Evolutionary conservation across 352 stramenopile genomes (phyloP).

Genomic region (Globisporangium abappressorium): DNA sequence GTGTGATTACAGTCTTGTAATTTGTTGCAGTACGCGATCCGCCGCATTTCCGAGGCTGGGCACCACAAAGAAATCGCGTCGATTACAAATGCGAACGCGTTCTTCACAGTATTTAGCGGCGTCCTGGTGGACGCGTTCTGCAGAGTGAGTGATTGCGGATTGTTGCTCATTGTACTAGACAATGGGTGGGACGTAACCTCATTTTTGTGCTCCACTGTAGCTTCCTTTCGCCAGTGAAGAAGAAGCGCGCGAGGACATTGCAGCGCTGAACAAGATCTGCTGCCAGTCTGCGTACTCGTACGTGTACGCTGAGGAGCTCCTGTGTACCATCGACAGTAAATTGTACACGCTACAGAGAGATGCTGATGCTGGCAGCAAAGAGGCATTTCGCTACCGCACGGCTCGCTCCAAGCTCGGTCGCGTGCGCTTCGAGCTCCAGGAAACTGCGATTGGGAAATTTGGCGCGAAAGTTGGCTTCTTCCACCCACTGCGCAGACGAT

Average conservation of each 20-base stretch:
- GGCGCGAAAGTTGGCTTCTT: conserved; percentile 69
- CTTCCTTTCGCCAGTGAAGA: conserved; percentile 82
- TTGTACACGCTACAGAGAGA: conserved; percentile 55
- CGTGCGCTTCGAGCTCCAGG: conserved; percentile 74
- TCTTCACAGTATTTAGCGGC: conserved; percentile 85
- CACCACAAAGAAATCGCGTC: conserved; percentile 89
- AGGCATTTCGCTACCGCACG: conserved; percentile 44
- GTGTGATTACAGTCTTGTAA: conserved; percentile 52
- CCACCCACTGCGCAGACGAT: conserved; percentile 67
- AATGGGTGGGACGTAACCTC: not conserved
- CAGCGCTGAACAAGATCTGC: conserved; percentile 80
- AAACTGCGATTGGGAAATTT: conserved; percentile 59
- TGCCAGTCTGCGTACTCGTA: conserved; percentile 85
- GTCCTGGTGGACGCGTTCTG: conserved; percentile 76
- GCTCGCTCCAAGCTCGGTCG: conserved; percentile 70
- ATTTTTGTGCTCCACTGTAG: conserved; percentile 23
- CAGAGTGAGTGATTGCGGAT: conserved; percentile 33
- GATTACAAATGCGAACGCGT: conserved; percentile 78
- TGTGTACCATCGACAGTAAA: conserved; percentile 72
- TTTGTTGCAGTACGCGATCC: conserved; percentile 83
- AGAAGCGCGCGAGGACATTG: conserved; percentile 66
- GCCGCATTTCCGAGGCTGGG: conserved; percentile 79
- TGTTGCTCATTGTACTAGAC: not conserved
- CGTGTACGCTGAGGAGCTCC: conserved; percentile 72
- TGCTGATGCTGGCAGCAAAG: conserved; percentile 19